Evolutionary conservation across 75 land plant species (phyloP).

Genomic region (Pinus albicaulis): DNA sequence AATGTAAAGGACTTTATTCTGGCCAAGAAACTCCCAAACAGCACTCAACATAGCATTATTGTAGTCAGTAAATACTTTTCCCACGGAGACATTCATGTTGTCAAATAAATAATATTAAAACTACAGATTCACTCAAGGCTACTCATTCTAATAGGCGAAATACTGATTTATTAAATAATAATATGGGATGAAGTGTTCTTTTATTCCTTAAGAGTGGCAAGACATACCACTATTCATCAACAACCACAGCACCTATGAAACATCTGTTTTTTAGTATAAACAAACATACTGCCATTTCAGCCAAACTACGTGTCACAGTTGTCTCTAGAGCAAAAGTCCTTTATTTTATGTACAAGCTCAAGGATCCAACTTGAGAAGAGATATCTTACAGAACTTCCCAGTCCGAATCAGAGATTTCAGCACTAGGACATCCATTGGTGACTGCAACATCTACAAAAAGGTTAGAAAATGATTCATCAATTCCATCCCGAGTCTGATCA

Average conservation of each 20-base stretch:
- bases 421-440: not conserved
- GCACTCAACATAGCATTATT: not conserved
- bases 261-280: not conserved
- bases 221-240: not conserved
- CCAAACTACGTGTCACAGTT: not conserved
- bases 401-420: conserved; percentile 6
- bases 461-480: not conserved
- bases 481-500: not conserved
- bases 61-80: not conserved
- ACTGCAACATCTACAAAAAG: not conserved
- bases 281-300: not conserved
- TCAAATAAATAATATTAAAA: too few species aligned
- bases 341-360: not conserved
- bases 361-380: not conserved
- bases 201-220: not conserved
- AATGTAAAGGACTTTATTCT: not conserved
- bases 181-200: conserved; percentile 1
- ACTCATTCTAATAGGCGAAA: not conserved
- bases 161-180: not conserved
- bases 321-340: not conserved
- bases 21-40: not conserved
- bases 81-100: not conserved
- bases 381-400: conserved; percentile 8
- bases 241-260: not conserved
- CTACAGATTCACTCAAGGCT: not conserved